These are phyloP conservation scores for Zoysia matrella DNA, from an alignment of 202 grass and related monocot species.

Conservation along the genomic window DNA sequence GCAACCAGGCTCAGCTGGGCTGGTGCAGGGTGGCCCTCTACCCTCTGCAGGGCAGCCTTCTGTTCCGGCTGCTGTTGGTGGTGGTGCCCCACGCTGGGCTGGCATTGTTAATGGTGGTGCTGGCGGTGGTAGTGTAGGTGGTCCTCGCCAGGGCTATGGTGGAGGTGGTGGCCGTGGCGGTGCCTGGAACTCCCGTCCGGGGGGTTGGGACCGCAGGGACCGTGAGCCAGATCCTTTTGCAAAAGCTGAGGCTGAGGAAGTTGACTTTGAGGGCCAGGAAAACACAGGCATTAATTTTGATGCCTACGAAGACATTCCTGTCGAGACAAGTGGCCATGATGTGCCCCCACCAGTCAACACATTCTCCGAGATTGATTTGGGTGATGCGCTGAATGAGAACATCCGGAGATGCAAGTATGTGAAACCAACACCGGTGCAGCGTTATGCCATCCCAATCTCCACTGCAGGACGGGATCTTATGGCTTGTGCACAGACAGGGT, in stretches of 20 bases:
- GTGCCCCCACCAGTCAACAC: constrained; percentile 83
- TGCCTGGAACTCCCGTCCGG: constrained; percentile 59
- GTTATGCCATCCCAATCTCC: constrained; percentile 88
- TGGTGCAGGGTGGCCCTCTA: neutral
- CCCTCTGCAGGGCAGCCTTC: constrained; percentile 35
- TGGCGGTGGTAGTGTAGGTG: constrained; percentile 20
- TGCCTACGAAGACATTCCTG: constrained; percentile 97
- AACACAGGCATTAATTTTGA: constrained; percentile 93
- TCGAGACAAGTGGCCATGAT: constrained; percentile 87
- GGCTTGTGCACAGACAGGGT: constrained; percentile 99
- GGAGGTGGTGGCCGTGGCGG: neutral
- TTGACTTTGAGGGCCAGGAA: constrained; percentile 27
- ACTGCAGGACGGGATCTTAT: constrained; percentile 88
- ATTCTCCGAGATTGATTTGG: constrained; percentile 94
- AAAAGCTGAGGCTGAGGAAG: constrained; percentile 25
- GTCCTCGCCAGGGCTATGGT: constrained; percentile 30
- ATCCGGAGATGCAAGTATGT: constrained; percentile 95
- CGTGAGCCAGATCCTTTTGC: constrained; percentile 84
- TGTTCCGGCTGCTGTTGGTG: constrained; percentile 43
- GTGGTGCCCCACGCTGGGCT: constrained; percentile 51
- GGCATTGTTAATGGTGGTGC: constrained; percentile 17
- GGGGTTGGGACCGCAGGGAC: constrained; percentile 67
- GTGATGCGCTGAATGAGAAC: constrained; percentile 84
- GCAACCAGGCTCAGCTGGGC: neutral
- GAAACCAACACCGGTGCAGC: constrained; percentile 91